Percentiles rank a stretch among this genome's conserved stretches.
Evolutionary conservation across 345 rosid genomes (phyloP).

Genomic region (Excoecaria agallocha): DNA sequence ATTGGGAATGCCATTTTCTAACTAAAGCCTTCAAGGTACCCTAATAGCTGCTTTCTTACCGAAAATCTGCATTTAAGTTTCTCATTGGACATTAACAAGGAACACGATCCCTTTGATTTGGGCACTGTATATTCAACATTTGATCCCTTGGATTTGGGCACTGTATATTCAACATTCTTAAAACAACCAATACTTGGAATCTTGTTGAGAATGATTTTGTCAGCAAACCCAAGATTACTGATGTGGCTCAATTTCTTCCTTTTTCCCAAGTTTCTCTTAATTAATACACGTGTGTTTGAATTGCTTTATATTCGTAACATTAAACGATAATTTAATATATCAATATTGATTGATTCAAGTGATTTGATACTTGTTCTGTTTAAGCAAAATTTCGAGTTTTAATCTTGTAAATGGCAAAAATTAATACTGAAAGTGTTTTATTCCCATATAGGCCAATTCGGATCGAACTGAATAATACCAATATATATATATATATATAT

Average conservation of each 20-base stretch:
- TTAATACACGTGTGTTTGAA: not conserved
- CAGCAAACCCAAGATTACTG: not conserved
- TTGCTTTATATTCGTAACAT: not conserved
- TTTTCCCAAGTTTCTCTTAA: not conserved
- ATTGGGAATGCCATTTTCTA: not conserved
- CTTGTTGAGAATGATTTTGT: constrained; percentile 1
- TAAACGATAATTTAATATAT: not conserved
- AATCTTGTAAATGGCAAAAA: no score
- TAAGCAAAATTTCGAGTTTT: no score
- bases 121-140: not conserved
- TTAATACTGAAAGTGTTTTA: no score
- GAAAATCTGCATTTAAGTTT: not conserved
- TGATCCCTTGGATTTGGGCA: no score
- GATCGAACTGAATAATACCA: no score
- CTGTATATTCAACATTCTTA: not conserved
- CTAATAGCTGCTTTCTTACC: not conserved
- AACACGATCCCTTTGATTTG: not conserved
- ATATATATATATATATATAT: no score
- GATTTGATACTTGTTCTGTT: no score
- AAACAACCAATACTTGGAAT: not conserved
- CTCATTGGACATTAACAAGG: not conserved
- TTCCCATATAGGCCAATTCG: no score
- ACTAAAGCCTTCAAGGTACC: not conserved
- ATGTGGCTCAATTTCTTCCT: not conserved
- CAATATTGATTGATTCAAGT: no score